Conservation (phyloP, 352 stramenopile species). For the Globisporangium canariense region DNA sequence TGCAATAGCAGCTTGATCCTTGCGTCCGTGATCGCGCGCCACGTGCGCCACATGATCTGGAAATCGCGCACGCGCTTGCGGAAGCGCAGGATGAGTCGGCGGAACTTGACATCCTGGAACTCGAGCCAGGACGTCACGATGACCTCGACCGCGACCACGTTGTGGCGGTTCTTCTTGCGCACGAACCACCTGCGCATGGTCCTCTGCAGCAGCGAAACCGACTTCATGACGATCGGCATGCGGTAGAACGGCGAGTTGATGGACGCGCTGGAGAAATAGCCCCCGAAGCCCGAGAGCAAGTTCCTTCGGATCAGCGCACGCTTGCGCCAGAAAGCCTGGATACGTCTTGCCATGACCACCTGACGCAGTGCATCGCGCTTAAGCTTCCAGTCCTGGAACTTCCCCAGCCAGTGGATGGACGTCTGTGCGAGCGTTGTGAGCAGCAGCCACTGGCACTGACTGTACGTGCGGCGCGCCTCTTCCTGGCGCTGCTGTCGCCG, state of each 20-base stretch:
- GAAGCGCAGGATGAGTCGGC: slow-evolving; percentile 72
- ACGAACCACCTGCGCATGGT: slow-evolving; percentile 41
- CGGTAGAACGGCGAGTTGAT: slow-evolving; percentile 43
- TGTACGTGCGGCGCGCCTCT: slow-evolving; percentile 27
- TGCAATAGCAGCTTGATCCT: slow-evolving; percentile 69
- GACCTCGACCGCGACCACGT: slow-evolving; percentile 28
- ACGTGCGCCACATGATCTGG: slow-evolving; percentile 69
- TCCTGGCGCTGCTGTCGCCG: slow-evolving; percentile 34
- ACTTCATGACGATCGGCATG: slow-evolving; percentile 44
- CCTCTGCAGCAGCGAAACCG: slow-evolving; percentile 38
- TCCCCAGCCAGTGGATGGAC: slow-evolving; percentile 32
- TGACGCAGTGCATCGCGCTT: slow-evolving; percentile 32
- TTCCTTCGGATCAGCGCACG: slow-evolving; percentile 25
- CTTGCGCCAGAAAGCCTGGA: slow-evolving; percentile 57
- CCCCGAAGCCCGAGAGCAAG: slow-evolving; percentile 16
- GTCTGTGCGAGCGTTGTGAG: slow-evolving; percentile 34
- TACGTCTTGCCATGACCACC: slow-evolving; percentile 45
- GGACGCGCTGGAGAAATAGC: slow-evolving; percentile 20
- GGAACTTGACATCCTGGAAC: slow-evolving; percentile 84
- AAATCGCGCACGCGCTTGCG: slow-evolving; percentile 72
- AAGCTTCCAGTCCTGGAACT: slow-evolving; percentile 42
- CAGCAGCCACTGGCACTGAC: slow-evolving; percentile 61
- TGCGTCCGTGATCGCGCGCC: slow-evolving; percentile 67
- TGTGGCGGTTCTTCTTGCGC: slow-evolving; percentile 21
- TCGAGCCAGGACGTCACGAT: slow-evolving; percentile 77